These are phyloP conservation scores for Zopfochytrium polystomum DNA, from an alignment of 371 early-diverging fungal species.

Conservation along the genomic window DNA sequence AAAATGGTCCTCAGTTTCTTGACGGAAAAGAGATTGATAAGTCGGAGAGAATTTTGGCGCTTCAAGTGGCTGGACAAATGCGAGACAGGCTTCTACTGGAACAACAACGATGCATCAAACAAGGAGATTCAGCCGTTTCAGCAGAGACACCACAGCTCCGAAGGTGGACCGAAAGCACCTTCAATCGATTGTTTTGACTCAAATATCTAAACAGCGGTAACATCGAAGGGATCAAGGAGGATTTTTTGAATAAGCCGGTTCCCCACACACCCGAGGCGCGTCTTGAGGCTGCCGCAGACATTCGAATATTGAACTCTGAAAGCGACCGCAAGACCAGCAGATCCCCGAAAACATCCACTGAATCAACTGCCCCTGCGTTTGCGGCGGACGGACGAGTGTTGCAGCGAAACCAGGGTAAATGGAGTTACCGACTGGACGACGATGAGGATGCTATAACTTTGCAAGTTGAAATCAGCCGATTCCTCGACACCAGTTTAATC, in stretches of 20 bases:
- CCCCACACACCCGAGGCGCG: slow-evolving; percentile 50
- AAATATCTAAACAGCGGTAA: too few relatives aligned
- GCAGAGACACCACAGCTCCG: too few relatives aligned
- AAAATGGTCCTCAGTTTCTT: slow-evolving; percentile 31
- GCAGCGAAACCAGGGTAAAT: slow-evolving; percentile 54
- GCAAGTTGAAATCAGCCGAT: slow-evolving; percentile 42
- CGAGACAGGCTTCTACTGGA: slow-evolving; percentile 28
- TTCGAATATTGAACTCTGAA: slow-evolving; percentile 33
- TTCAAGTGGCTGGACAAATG: slow-evolving; percentile 37
- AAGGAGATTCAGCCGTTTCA: not conserved
- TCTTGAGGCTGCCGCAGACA: slow-evolving; percentile 44
- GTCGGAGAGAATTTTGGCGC: slow-evolving; percentile 48
- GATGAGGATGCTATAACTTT: slow-evolving; percentile 28
- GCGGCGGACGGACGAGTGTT: slow-evolving; percentile 46
- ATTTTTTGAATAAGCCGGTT: slow-evolving; percentile 39
- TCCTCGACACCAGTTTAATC: slow-evolving; percentile 47
- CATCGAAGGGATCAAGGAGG: slow-evolving; percentile 26
- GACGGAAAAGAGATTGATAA: slow-evolving; percentile 49
- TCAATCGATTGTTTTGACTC: not conserved
- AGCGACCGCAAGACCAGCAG: slow-evolving; percentile 26
- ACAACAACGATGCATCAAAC: not conserved
- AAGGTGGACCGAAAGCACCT: too few relatives aligned
- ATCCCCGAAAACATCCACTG: slow-evolving; percentile 18
- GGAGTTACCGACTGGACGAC: slow-evolving; percentile 29
- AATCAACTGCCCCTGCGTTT: slow-evolving; percentile 14